Evolutionary conservation across 2,329 filamentous ascomycete genomes (phyloP).

Genomic region (Aspergillus cejpii): DNA sequence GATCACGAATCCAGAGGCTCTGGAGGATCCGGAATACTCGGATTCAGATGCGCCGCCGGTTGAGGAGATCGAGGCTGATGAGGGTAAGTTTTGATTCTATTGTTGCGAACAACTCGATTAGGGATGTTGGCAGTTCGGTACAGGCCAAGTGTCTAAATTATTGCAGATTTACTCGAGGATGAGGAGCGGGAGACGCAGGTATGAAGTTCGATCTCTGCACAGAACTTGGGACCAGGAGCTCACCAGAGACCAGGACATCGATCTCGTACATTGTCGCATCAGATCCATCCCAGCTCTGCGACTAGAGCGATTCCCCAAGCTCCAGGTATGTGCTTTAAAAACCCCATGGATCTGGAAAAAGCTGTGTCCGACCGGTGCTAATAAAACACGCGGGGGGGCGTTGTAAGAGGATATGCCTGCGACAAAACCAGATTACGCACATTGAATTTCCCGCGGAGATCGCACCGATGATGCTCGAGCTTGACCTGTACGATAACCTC

Average conservation of each 20-base stretch:
- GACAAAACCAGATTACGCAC: slow-evolving; percentile 79
- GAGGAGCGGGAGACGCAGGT: slow-evolving; percentile 51
- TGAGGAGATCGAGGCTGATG: slow-evolving; percentile 72
- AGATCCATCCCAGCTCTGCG: slow-evolving; percentile 67
- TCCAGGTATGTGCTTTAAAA: slow-evolving; percentile 46
- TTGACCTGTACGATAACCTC: slow-evolving; percentile 95
- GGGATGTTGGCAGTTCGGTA: neutral
- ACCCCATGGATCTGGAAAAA: too few relatives aligned
- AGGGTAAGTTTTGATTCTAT: slow-evolving; percentile 51
- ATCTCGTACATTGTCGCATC: slow-evolving; percentile 82
- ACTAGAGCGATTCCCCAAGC: slow-evolving; percentile 75
- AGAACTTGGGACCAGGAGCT: slow-evolving; percentile 12
- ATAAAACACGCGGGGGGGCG: neutral
- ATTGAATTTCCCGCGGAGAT: slow-evolving; percentile 68
- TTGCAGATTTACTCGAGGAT: slow-evolving; percentile 53
- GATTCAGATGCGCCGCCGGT: slow-evolving; percentile 61
- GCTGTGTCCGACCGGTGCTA: slow-evolving; percentile 2
- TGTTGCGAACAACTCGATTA: too few relatives aligned
- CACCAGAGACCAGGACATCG: slow-evolving; percentile 59
- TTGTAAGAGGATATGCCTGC: slow-evolving; percentile 66
- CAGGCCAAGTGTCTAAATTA: slow-evolving; percentile 4
- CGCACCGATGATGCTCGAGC: slow-evolving; percentile 63
- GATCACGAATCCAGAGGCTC: slow-evolving; percentile 69
- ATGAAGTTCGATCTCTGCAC: slow-evolving; percentile 12
- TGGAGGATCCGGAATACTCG: slow-evolving; percentile 80